Base-by-base conservation (phyloP, 2,329 filamentous ascomycete genomes). In the Chrysoporthe puriensis region DNA sequence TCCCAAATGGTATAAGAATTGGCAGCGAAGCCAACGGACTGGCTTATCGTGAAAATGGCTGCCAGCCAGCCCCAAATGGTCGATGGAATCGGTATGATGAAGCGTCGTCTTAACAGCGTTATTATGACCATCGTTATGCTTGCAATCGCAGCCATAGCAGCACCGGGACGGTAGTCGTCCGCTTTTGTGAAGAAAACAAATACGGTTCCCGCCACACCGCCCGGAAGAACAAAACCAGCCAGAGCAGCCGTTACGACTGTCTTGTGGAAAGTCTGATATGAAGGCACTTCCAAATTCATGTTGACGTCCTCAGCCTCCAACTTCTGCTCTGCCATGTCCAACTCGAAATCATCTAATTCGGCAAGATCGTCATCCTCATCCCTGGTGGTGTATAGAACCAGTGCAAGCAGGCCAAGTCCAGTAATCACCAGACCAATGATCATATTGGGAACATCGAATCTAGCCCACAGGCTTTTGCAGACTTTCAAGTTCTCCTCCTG, bases 1-100 rank as follows among this genome's bases (percentile, higher is more conserved):
- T 99, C 96, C 94, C 96, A 99, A 72, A 99, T 97, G 0, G 95
- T 98, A 79, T 94, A 99, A 0, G 96, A 99, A 79, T 99, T 99
- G 3, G 96, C 96, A 0, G 95, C 95, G 77, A 98, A 99, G 8
- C 96, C 95, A 63, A 92, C 83, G n/a, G 94, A 96, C 75, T 97
- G 93, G 70, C 91, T 89, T n/a, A 94, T 78, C 0, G 94, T 94
- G 72, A 97, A 93, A 16, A 94, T 77, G 36, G 93, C 82, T 6
- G 93, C 90, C 68, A 97, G 82, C 90, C 92, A 95, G n/a, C 93
- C 91, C 94, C 95, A 99, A 64, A 94, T 81, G 0, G 88, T 91
- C n/a, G 80, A 87, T 0, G 94, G 94, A 11, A 93, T 73, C 46
- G 92, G 76, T 69, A 85, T 85, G 43, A 77, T 71, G 21, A 88